Conservation (phyloP, 805 yeast genomes). For the Ogataea trehaloabstinens region DNA sequence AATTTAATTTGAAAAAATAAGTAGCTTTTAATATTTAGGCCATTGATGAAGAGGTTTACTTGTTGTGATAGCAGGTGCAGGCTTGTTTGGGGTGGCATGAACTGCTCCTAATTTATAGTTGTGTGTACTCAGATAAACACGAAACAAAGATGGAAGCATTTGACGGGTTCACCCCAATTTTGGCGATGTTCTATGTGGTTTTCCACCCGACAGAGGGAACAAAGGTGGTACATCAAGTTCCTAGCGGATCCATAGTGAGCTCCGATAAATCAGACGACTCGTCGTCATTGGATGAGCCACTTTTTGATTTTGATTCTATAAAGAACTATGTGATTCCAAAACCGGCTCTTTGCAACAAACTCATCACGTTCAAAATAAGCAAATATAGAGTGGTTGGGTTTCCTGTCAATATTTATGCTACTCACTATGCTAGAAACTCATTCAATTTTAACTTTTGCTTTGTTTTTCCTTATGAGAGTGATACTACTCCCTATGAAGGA, state of each 20-base stretch:
- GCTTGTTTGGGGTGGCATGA: not conserved
- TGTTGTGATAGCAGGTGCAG: no score
- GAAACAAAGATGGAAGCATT: constrained; percentile 21
- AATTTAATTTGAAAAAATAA: no score
- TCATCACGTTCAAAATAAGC: constrained; percentile 70
- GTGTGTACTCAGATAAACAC: no score
- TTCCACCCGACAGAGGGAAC: constrained; percentile 97
- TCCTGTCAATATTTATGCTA: constrained; percentile 78
- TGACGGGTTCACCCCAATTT: constrained; percentile 81
- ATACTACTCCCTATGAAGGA: constrained; percentile 82
- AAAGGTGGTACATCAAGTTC: constrained; percentile 86
- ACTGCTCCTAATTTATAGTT: not conserved
- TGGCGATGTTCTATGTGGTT: constrained; percentile 83
- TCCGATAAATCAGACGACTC: constrained; percentile 33
- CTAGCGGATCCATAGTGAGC: constrained; percentile 63
- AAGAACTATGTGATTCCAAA: constrained; percentile 93
- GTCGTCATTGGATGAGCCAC: constrained; percentile 35
- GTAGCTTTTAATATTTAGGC: no score
- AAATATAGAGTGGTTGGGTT: constrained; percentile 76
- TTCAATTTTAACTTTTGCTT: constrained; percentile 92
- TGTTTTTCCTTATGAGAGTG: constrained; percentile 80
- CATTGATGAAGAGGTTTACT: no score
- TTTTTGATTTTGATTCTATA: constrained; percentile 79
- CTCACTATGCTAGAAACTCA: constrained; percentile 82
- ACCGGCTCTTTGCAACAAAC: constrained; percentile 80